A percentile compares a stretch with the other conserved stretches of the same genome.
phyloP scores from a whole-genome alignment of 768 basidiomycete genomes.

The Trametes cinnabarina region DNA sequence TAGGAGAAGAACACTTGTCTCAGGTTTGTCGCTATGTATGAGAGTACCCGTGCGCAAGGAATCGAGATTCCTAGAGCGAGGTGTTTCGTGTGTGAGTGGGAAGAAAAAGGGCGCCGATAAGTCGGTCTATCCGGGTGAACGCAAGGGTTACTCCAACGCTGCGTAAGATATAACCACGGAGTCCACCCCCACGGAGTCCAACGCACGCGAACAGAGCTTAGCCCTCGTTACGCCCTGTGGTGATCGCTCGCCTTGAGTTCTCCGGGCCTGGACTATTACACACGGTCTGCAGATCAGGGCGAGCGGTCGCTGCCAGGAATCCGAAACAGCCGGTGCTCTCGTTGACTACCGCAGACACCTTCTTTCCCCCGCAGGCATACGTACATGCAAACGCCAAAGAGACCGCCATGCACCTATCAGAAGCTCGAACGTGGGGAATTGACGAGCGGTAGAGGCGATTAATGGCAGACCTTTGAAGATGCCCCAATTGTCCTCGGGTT shows the following conservation, averaged over 20 bases:
- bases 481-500: conserved; percentile 15
- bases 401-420: no score
- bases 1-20: no score
- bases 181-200: not conserved
- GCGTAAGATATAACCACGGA: not conserved
- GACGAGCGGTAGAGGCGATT: no score
- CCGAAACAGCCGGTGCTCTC: not conserved
- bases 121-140: conserved; percentile 5
- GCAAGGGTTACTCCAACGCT: conserved; percentile 2
- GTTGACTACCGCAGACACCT: not conserved
- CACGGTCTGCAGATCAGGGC: not conserved
- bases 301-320: not conserved
- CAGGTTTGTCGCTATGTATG: no score
- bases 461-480: no score
- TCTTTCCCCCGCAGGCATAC: not conserved
- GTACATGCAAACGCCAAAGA: no score
- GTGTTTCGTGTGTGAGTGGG: no score
- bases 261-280: not conserved
- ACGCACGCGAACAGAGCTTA: not conserved
- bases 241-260: not conserved
- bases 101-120: not conserved
- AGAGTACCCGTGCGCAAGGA: not conserved
- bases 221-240: conserved; percentile 6
- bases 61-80: not conserved
- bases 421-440: not conserved